A percentile compares a stretch with the other conserved stretches of the same genome.
phyloP scores from a whole-genome alignment of 768 basidiomycete genomes.

The Macrolepiota albuminosa region DNA sequence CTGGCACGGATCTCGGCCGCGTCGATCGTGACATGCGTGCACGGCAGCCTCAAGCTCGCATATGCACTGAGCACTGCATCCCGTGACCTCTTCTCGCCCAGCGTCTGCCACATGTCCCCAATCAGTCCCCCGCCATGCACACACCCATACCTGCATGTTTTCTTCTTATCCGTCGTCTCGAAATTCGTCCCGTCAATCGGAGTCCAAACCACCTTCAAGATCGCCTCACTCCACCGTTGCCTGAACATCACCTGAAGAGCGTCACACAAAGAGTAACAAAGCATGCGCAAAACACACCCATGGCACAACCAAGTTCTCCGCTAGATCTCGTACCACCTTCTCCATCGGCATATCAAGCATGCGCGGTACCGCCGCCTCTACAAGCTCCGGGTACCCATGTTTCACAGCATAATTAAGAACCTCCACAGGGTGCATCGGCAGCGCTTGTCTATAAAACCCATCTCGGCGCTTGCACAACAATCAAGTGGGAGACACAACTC shows the following conservation, averaged over 20 bases:
- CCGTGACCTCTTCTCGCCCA: background rate
- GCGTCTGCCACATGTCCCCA: background rate
- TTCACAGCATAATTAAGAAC: background rate
- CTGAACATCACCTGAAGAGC: background rate
- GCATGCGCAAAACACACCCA: background rate
- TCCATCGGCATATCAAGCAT: slow-evolving; percentile 7
- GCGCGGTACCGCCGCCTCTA: background rate
- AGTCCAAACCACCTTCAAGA: background rate
- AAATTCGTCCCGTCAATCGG: slow-evolving; percentile 1
- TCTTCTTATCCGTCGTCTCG: background rate
- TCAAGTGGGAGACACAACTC: background rate
- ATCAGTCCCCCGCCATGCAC: background rate
- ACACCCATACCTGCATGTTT: slow-evolving; percentile 1
- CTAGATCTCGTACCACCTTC: background rate
- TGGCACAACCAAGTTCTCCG: background rate
- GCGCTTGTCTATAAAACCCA: background rate
- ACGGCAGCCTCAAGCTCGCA: background rate
- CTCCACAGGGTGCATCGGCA: background rate
- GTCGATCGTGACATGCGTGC: background rate
- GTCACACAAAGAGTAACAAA: background rate
- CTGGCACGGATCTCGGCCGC: no score
- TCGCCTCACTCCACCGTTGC: background rate
- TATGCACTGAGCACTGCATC: background rate
- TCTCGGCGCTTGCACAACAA: no score
- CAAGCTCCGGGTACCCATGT: background rate